Percentiles rank a stretch among this genome's conserved stretches.
These are phyloP conservation scores for Lupinus albus DNA, from an alignment of 306 rosid species.

Conservation along the genomic window DNA sequence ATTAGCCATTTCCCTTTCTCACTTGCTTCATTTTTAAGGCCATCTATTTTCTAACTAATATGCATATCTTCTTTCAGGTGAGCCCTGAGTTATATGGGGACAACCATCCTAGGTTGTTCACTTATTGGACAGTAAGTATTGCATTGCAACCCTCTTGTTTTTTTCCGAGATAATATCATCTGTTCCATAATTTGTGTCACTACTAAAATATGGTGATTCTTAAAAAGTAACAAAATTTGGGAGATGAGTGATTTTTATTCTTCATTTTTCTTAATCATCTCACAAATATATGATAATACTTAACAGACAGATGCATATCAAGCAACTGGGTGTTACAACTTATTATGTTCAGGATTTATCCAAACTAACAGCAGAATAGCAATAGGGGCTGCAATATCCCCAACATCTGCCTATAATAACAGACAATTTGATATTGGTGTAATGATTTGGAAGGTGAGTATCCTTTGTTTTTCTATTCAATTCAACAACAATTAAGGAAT, in stretches of 20 bases:
- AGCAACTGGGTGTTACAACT: constrained; percentile 97
- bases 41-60: constrained; percentile 10
- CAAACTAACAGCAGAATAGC: constrained; percentile 95
- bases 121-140: constrained; percentile 95
- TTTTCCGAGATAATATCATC: too few species aligned
- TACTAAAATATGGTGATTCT: too few species aligned
- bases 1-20: neutral
- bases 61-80: constrained; percentile 56
- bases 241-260: neutral
- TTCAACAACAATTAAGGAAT: constrained; percentile 31
- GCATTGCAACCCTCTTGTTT: neutral
- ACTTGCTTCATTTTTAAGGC: neutral
- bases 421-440: constrained; percentile 95
- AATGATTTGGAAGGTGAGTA: constrained; percentile 94
- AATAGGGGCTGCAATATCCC: constrained; percentile 95
- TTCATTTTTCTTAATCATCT: neutral
- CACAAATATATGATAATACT: constrained; percentile 4
- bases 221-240: too few species aligned
- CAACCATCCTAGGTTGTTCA: constrained; percentile 89
- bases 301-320: constrained; percentile 93
- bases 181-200: too few species aligned
- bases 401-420: constrained; percentile 74
- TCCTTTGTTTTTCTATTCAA: neutral
- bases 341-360: constrained; percentile 93
- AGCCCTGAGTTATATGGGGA: constrained; percentile 98